Base-by-base conservation (phyloP, 805 yeast genomes). In the Candida xiaguanensis region DNA sequence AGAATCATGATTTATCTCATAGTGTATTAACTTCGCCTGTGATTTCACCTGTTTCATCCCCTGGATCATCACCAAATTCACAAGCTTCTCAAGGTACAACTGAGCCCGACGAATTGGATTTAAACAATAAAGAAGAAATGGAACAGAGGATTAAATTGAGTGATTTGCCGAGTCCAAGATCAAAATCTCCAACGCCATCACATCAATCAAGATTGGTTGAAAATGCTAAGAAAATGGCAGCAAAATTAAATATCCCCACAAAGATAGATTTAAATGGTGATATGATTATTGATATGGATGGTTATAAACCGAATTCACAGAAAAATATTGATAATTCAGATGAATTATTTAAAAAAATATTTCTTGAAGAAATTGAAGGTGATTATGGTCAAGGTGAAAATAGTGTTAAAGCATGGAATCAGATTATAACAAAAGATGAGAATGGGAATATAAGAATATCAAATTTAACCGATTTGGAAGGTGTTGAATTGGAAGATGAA, bases 211-310 rank as follows among this genome's bases (percentile, higher is more conserved):
- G 65, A 37, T 52, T 62, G n/a, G 58, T 78, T 35, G 82, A 79
- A 46, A 70, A 77, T 47, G 83, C 85, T 5, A 70, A 72, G 43
- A 77, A 77, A 30, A 65, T 87, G 17, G 78, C 91, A 19, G 74
- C 77, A 48, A 80, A 74, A 54, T 69, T 87, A 48, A 86, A 89
- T 54, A 89, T 93, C 23, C 96, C 97, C 1, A 82, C 95, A 20
- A 86, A 81, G 48, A 75, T 90, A 26, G 95, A 86, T 46, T 82
- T 83, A 45, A 85, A 87, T 52, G 99, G 99, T 9, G 96, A 89
- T 55, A 72, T 93, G 50, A 76, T 89, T 30, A 65, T 93, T 32
- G 99, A 93, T 63, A 87, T 91, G 82, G 95, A 89, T 51, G 99
- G 99, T 13, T 93, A 93, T 63, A 91, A 90, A 61, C 84, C 95